phyloP scores from a whole-genome alignment of 768 basidiomycete genomes.

The Kwoniella newhampshirensis region DNA sequence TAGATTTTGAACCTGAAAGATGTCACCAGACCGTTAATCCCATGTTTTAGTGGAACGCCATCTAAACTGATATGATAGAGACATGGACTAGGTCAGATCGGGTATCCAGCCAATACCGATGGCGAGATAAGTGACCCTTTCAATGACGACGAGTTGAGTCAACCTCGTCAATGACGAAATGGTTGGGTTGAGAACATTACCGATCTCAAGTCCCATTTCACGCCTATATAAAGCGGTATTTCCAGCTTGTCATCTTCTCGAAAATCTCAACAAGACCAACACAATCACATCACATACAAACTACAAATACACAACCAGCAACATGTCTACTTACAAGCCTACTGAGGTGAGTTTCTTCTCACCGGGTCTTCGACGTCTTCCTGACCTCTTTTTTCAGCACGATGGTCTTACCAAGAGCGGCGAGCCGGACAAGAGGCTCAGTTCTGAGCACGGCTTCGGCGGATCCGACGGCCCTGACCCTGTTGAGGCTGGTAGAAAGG shows the following conservation, averaged over 20 bases:
- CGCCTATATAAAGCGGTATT: conserved; percentile 18
- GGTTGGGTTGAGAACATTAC: no score
- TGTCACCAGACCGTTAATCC: no score
- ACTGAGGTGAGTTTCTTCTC: conserved; percentile 42
- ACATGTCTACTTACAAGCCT: conserved; percentile 55
- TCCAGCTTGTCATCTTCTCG: conserved; percentile 2
- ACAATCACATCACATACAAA: conserved; percentile 7
- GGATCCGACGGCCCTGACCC: conserved; percentile 52
- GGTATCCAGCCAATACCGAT: not conserved
- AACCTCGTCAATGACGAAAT: conserved; percentile 3
- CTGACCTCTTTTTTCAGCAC: conserved; percentile 27
- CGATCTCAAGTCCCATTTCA: conserved; percentile 1
- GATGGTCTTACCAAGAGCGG: conserved; percentile 53
- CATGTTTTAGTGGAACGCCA: no score
- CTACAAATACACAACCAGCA: conserved; percentile 22
- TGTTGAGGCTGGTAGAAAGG: conserved; percentile 52
- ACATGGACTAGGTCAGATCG: no score
- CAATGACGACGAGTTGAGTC: conserved; percentile 10
- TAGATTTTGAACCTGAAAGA: no score
- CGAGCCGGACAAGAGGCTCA: conserved; percentile 53
- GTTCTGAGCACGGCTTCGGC: conserved; percentile 54
- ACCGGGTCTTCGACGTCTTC: not conserved
- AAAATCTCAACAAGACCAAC: conserved; percentile 9
- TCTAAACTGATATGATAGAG: no score
- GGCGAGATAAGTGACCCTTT: no score